These are phyloP conservation scores for Carex cristatella DNA, from an alignment of 176 grass and related monocot genomes.

Conservation along the genomic window DNA sequence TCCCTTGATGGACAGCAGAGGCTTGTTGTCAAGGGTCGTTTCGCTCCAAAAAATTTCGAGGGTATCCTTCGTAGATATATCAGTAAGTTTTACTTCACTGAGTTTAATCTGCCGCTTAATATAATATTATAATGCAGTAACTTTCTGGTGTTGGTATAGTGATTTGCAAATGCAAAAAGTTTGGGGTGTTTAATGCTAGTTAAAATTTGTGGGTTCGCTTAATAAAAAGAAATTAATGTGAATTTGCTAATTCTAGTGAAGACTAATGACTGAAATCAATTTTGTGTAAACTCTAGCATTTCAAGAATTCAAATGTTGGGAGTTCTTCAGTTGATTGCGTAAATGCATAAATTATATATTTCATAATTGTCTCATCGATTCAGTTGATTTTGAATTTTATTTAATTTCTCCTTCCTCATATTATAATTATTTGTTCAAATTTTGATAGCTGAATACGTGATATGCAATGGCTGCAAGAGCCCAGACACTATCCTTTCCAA, in stretches of 20 bases:
- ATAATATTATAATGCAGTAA: not conserved
- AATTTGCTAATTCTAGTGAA: not conserved
- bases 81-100: constrained; percentile 39
- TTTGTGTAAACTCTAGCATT: not conserved
- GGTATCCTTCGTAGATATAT: constrained; percentile 75
- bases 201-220: not conserved
- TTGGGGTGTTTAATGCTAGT: not conserved
- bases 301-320: not conserved
- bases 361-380: not conserved
- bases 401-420: not conserved
- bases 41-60: constrained; percentile 63
- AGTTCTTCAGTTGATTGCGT: not conserved
- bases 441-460: constrained; percentile 66
- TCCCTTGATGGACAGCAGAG: constrained; percentile 90
- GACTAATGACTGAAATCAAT: not conserved
- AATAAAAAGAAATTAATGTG: not conserved
- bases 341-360: not conserved
- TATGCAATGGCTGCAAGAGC: constrained; percentile 89
- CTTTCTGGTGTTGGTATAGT: not conserved
- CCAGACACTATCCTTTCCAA: constrained; percentile 73
- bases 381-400: not conserved
- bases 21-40: constrained; percentile 85
- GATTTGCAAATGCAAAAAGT: not conserved
- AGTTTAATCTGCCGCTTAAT: not conserved
- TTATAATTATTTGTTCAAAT: constrained; percentile 2